A percentile compares a stretch with the other conserved stretches of the same genome.
These are phyloP conservation scores for Komagataella pastoris DNA, from an alignment of 805 yeast genomes.

Conservation along the genomic window DNA sequence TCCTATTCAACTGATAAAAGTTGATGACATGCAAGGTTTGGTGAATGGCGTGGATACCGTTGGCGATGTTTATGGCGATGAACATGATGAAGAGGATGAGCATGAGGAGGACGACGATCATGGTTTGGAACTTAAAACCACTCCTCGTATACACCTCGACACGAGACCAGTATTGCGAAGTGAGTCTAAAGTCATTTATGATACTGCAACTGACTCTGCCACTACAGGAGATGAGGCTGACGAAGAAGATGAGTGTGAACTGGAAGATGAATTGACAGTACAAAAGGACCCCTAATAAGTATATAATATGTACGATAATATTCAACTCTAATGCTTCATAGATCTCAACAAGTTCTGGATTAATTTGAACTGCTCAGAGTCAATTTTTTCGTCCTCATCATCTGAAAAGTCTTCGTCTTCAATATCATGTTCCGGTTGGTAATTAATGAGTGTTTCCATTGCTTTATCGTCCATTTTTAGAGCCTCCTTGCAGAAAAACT, in stretches of 20 bases:
- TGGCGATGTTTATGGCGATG: background rate
- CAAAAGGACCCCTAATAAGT: background rate
- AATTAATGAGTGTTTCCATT: slow-evolving; percentile 21
- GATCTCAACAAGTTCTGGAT: background rate
- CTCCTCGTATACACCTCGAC: background rate
- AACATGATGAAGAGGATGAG: background rate
- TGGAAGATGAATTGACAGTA: background rate
- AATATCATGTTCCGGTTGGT: background rate
- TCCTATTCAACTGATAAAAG: background rate
- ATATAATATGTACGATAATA: background rate
- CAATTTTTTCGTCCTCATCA: background rate
- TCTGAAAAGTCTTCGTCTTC: background rate
- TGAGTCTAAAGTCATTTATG: background rate
- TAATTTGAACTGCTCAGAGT: background rate
- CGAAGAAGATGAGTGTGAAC: background rate
- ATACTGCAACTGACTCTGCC: background rate
- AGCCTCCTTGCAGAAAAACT: slow-evolving; percentile 44
- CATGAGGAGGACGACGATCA: background rate
- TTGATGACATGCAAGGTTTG: background rate
- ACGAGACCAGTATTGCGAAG: background rate
- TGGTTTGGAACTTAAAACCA: background rate
- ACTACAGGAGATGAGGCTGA: background rate
- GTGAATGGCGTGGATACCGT: background rate
- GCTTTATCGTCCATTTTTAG: slow-evolving; percentile 32
- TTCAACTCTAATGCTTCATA: background rate